Evolutionary conservation across 495 filamentous ascomycete genomes (phyloP), one percentile per base, ranked within the genome.

Genomic region (Neurospora sp.): DNA sequence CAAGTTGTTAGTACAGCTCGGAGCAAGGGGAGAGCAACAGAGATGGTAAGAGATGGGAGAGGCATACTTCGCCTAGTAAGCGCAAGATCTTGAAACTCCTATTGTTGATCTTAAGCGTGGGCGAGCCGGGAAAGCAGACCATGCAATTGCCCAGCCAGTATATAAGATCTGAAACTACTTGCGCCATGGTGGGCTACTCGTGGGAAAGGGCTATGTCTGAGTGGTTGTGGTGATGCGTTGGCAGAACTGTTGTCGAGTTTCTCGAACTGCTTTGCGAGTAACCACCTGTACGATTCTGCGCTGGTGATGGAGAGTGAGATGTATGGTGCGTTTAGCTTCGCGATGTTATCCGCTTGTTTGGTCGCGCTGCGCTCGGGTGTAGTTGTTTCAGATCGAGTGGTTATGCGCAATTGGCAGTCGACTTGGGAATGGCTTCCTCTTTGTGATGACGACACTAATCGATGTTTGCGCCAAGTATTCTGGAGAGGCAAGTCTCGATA

Each of bases 11-110:
- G 5, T 11, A 43, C 39, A 34, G 15, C 4, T 4, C 24, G 5
- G 13, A 39, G 21, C 38, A 17, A 36, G 9, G 21, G 36, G 24
- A 38, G 66, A 4, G 8, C 38, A 28, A 15, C 4, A 28, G 40
- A 4, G 54, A 70, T 36, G 34, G 24, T 17, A 39, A 28, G 38
- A 37, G 59, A 42, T 48, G 39, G 42, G 28, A 40, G 28, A 28
- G 54, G 40, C 80, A 71, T 84, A 93, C 92, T 86, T 98, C 96
- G 78, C 96, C 96, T 10, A 99, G 87, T 42, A 99, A 85, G 71
- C 95, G 90, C 73, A 97, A 85, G 81, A 99, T 93, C 87, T 97
- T 98, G 87, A 97, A 97, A 82, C 90, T 94, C 70, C 93, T 91
- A 77, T 88, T 93, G 83, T 98, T 98, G 85, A 99, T 97, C 80